These are phyloP conservation scores for Oryza meyeriana DNA, from an alignment of 176 grass and related monocot species.

Conservation along the genomic window DNA sequence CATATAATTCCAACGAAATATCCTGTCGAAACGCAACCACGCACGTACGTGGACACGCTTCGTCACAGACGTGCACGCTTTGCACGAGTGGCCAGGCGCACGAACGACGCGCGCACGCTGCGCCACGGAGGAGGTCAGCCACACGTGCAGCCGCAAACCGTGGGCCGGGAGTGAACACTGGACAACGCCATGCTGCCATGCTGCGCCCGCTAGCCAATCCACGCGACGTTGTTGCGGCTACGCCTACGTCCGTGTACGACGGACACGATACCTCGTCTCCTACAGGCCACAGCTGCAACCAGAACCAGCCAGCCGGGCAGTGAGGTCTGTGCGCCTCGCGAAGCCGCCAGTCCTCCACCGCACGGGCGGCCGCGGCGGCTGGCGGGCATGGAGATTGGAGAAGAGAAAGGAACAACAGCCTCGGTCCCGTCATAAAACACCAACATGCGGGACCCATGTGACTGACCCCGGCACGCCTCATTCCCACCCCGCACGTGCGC, in stretches of 20 bases:
- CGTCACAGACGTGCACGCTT: not conserved
- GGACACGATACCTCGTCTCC: not conserved
- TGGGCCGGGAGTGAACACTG: not conserved
- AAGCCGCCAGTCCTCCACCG: not conserved
- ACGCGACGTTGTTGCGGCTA: not conserved
- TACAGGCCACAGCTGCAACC: not conserved
- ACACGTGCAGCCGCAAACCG: not conserved
- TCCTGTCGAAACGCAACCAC: not conserved
- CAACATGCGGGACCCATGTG: slow-evolving; percentile 22
- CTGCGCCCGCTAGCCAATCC: not conserved
- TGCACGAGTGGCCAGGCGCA: not conserved
- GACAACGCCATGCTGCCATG: too few species aligned
- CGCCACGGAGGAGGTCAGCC: not conserved
- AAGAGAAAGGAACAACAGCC: not conserved
- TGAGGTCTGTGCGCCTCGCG: not conserved
- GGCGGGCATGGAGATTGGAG: not conserved
- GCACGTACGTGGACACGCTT: not conserved
- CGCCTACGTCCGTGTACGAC: not conserved
- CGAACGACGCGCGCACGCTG: not conserved
- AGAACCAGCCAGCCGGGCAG: not conserved
- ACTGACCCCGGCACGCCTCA: slow-evolving; percentile 18
- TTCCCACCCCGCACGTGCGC: slow-evolving; percentile 44
- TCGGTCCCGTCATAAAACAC: slow-evolving; percentile 4
- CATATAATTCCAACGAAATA: too few species aligned
- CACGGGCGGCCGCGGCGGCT: not conserved